Base-by-base conservation (phyloP, 2,329 filamentous ascomycete genomes). In the Aspergillus amoenus region DNA sequence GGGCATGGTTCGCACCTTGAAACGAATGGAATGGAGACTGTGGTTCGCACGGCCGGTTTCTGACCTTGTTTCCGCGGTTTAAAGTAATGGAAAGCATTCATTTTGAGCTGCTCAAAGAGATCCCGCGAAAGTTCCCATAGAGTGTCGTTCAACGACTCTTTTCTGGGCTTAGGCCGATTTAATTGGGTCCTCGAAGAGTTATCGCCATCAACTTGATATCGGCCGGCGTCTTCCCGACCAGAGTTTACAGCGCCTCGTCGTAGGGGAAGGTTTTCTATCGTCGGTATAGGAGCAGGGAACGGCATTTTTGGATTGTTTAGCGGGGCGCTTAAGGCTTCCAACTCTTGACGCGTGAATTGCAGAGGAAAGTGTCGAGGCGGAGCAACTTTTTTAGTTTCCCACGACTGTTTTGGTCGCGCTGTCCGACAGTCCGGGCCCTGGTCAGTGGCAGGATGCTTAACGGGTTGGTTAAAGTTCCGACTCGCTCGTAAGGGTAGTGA, bases 261-360 rank as follows among this genome's bases (percentile, higher is more conserved):
- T 21, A 64, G 46, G 21, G 58, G 61, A 18, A 61, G 45, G 3
- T 54, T 61, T n/a, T 60, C 55, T 21, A 60, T 51, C 9, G 59
- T 59, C 15, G 62, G 61, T 21, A 59, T 58, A 9, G 55, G 55
- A 12, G 50, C 51, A n/a, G 61, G 62, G 39, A 60, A 64, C 34
- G 61, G 57, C 44, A 50, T 43, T 32, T 52, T 49, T 12, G 52
- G 39, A n/a, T 60, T 55, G 11, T 59, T 57, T 13, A 61, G 24
- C 9, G 53, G 34, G 21, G 55, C 32, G 18, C 32, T 37, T 11
- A 50, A 32, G 15, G 40, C 32, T 13, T 42, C 56, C 11, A 52
- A 24, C 27, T 44, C 49, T 17, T 46, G 55, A 37, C 22, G 15
- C 24, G 51, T 46, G n/a, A 39, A 21, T 3, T 37, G 46, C 3